phyloP scores from a whole-genome alignment of 805 yeast genomes.

The Pichia ethanolica region DNA sequence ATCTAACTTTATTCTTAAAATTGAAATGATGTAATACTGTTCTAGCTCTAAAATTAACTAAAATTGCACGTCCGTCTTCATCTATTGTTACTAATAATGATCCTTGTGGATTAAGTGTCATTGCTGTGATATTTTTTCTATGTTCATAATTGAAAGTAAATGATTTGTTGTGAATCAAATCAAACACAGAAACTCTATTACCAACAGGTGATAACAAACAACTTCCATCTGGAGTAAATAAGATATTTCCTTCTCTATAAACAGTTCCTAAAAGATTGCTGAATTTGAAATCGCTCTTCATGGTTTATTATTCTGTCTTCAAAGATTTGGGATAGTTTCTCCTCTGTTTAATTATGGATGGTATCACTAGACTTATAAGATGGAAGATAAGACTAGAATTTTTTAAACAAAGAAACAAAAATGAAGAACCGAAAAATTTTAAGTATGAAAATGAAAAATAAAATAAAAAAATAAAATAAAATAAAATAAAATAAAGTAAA shows the following conservation, averaged over 20 bases:
- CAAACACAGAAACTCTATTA: constrained; percentile 83
- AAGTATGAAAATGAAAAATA: too few species aligned
- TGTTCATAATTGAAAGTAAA: constrained; percentile 92
- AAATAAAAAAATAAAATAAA: too few species aligned
- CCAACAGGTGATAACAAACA: constrained; percentile 88
- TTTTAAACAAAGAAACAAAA: too few species aligned
- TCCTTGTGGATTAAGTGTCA: constrained; percentile 79
- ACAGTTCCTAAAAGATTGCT: constrained; percentile 91
- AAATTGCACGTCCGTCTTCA: constrained; percentile 85
- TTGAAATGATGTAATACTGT: constrained; percentile 91
- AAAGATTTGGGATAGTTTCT: too few species aligned
- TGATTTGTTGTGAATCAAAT: constrained; percentile 73
- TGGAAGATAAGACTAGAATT: too few species aligned
- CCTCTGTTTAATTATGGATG: too few species aligned
- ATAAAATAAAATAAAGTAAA: too few species aligned
- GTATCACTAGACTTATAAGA: too few species aligned
- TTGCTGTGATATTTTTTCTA: constrained; percentile 67
- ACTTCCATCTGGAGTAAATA: constrained; percentile 82
- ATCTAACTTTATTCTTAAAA: constrained; percentile 71
- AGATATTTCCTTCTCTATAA: constrained; percentile 84
- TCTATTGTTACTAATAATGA: constrained; percentile 79
- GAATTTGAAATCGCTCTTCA: constrained; percentile 87
- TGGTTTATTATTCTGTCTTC: constrained; percentile 17
- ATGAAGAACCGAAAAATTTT: too few species aligned
- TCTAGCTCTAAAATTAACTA: constrained; percentile 76